A percentile compares a stretch with the other conserved stretches of the same genome.
phyloP scores from a whole-genome alignment of 305 asterid genomes.

The Solanum hybrid region DNA sequence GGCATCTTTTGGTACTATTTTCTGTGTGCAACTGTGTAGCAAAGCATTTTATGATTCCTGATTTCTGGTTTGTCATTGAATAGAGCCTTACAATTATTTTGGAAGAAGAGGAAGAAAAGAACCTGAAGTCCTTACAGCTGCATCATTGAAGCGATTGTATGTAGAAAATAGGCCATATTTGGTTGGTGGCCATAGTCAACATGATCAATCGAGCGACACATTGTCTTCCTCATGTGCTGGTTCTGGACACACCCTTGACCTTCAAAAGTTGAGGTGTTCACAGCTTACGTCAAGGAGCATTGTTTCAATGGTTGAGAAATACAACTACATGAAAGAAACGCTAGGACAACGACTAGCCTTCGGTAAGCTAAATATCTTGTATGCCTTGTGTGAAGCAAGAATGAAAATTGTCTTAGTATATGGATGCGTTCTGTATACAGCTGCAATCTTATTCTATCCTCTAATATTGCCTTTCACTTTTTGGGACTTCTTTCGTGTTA shows the following conservation, averaged over 20 bases:
- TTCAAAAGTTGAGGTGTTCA: slow-evolving; percentile 46
- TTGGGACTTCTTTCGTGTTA: background rate
- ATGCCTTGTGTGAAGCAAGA: background rate
- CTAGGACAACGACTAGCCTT: slow-evolving; percentile 67
- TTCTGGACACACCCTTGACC: slow-evolving; percentile 40
- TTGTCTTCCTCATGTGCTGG: slow-evolving; percentile 38
- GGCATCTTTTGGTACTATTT: slow-evolving; percentile 3
- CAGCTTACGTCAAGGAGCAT: slow-evolving; percentile 60
- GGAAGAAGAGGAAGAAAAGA: slow-evolving; percentile 70
- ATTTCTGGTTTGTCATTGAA: slow-evolving; percentile 16
- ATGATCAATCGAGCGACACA: slow-evolving; percentile 41
- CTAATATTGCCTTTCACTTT: background rate
- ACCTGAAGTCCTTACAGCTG: slow-evolving; percentile 72
- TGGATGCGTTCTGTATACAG: background rate
- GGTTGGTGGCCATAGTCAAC: slow-evolving; percentile 83
- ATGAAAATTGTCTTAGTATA: background rate
- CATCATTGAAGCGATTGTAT: slow-evolving; percentile 71
- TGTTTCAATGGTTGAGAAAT: slow-evolving; percentile 84
- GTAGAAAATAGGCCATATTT: slow-evolving; percentile 85
- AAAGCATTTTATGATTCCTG: slow-evolving; percentile 13
- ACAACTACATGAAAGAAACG: slow-evolving; percentile 76
- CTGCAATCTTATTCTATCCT: background rate
- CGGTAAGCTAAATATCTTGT: slow-evolving; percentile 40
- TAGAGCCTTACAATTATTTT: slow-evolving; percentile 63
- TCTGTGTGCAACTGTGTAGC: background rate